Evolutionary conservation across 164 flowering plant species (phyloP).

Genomic region (Umbilicus rupestris): DNA sequence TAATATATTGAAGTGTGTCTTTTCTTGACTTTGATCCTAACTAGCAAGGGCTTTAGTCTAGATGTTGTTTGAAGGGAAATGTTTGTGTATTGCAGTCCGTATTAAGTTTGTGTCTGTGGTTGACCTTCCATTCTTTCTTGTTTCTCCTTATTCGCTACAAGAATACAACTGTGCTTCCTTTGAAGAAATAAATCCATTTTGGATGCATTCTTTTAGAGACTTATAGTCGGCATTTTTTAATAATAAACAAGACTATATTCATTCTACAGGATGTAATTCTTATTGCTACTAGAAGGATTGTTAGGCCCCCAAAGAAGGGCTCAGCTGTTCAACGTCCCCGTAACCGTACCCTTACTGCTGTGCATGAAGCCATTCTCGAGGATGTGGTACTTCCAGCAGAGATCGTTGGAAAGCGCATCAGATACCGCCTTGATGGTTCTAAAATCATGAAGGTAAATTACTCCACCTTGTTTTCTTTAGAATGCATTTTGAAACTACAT

Average conservation of each 20-base stretch:
- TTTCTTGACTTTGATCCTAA: background rate
- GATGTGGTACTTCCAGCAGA: slow-evolving; percentile 9
- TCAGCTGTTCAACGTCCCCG: slow-evolving; percentile 11
- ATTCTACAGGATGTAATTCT: slow-evolving; percentile 9
- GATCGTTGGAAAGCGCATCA: slow-evolving; percentile 6
- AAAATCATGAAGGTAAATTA: slow-evolving; percentile 7
- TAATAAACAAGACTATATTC: background rate
- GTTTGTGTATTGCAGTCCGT: background rate
- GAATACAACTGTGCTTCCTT: too few species aligned
- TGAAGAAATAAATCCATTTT: too few species aligned
- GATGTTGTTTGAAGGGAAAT: background rate
- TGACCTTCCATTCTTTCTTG: too few species aligned
- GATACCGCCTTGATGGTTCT: slow-evolving; percentile 10
- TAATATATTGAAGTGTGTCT: background rate
- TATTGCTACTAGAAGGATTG: slow-evolving; percentile 9
- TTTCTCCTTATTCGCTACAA: too few species aligned
- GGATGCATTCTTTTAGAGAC: background rate
- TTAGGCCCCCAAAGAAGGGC: slow-evolving; percentile 12
- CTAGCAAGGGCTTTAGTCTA: background rate
- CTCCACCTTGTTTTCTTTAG: background rate
- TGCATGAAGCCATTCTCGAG: slow-evolving; percentile 10
- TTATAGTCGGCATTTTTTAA: too few species aligned
- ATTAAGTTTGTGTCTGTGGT: too few species aligned
- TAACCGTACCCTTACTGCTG: slow-evolving; percentile 11
- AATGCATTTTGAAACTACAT: too few species aligned